Evolutionary conservation across 2,329 filamentous ascomycete species (phyloP).

Genomic region (Karstenula rhodostoma): DNA sequence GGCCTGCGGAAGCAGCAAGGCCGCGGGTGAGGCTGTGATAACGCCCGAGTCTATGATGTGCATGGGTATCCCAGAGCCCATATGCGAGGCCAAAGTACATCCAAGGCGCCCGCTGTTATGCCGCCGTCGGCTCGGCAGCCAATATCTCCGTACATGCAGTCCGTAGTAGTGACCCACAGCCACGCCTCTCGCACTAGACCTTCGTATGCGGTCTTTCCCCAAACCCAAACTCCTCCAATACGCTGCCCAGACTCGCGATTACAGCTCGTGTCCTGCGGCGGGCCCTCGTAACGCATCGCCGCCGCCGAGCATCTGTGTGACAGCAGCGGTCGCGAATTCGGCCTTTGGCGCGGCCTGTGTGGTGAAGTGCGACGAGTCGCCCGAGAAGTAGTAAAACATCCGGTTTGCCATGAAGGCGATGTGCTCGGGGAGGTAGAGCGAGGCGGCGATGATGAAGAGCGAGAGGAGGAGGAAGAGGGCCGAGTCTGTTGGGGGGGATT

Average conservation of each 20-base stretch:
- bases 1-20: background rate
- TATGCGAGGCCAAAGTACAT: background rate
- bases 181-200: background rate
- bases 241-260: background rate
- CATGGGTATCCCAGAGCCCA: background rate
- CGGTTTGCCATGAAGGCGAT: constrained; percentile 81
- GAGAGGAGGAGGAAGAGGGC: constrained; percentile 89
- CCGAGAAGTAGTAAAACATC: constrained; percentile 93
- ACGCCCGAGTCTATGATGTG: constrained; percentile 3
- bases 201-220: background rate
- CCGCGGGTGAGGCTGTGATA: background rate
- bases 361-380: constrained; percentile 65
- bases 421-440: constrained; percentile 94
- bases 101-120: background rate
- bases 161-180: background rate
- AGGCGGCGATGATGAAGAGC: constrained; percentile 84
- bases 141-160: background rate
- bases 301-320: constrained; percentile 19
- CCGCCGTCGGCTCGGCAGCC: background rate
- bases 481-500: constrained; percentile 75
- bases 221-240: too few relatives aligned
- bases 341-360: constrained; percentile 16
- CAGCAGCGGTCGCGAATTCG: constrained; percentile 23
- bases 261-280: constrained; percentile 25
- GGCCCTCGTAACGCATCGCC: constrained; percentile 15